Percentiles rank a stretch among this genome's conserved stretches.
Evolutionary conservation across 805 yeast species (phyloP).

Genomic region (Candida insectorum): DNA sequence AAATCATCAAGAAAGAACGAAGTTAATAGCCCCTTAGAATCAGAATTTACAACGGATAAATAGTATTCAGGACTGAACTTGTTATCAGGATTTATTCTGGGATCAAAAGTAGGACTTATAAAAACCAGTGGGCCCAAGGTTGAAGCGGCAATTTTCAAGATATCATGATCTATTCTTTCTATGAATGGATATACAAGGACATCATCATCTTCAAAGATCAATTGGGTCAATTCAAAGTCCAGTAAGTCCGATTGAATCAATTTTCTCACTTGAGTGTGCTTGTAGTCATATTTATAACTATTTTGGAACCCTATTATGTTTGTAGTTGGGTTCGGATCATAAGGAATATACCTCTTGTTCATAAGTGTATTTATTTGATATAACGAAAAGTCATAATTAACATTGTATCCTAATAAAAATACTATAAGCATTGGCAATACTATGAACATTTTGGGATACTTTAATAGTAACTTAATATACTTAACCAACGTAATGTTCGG

Average conservation of each 20-base stretch:
- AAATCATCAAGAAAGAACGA: constrained; percentile 24
- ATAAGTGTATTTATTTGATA: not conserved
- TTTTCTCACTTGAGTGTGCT: not conserved
- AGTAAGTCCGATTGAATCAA: constrained; percentile 1
- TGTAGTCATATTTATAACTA: constrained; percentile 1
- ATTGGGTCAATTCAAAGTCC: no score
- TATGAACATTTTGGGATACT: constrained; percentile 24
- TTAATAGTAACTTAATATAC: constrained; percentile 3
- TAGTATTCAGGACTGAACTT: constrained; percentile 1
- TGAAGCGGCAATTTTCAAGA: not conserved
- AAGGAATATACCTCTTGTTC: not conserved
- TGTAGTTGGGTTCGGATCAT: not conserved
- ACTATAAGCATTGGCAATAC: constrained; percentile 27
- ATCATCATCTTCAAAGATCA: constrained; percentile 7
- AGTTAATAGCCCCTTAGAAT: constrained; percentile 18
- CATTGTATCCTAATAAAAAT: constrained; percentile 32
- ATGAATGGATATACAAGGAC: constrained; percentile 6
- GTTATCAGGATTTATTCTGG: constrained; percentile 4
- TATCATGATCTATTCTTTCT: not conserved
- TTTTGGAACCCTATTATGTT: constrained; percentile 1
- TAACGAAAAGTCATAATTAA: constrained; percentile 32
- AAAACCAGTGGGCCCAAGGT: constrained; percentile 2
- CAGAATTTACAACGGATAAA: constrained; percentile 19
- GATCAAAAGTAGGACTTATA: constrained; percentile 6
- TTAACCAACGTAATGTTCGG: no score